Base-by-base conservation (phyloP, 2,329 filamentous ascomycete species). In the Fusarium pininemorale region DNA sequence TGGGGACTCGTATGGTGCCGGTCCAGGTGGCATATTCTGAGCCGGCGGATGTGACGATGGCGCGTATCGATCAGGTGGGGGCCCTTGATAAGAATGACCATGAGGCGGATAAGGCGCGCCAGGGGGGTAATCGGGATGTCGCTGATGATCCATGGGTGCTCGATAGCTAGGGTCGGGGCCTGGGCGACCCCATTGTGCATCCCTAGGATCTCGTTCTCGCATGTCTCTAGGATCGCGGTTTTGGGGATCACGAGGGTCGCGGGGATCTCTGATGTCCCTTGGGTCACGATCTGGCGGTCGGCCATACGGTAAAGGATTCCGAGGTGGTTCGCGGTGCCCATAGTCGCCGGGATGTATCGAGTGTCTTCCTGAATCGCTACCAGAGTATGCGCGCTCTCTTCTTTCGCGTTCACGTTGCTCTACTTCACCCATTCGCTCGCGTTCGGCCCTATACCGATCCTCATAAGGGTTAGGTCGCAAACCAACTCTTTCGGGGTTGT, bases 381-480 rank as follows among this genome's bases (percentile, higher is more conserved):
- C 87, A 10, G 87, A 87, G 70, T 88, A 86, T 15, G 86, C 86
- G 61, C 87, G 83, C 58, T 85, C 82, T 66, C 85, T 81, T 26
- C 82, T 81, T 64, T 86, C 84, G 14, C 84, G 79, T 54, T 86
- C 84, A 13, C 84, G 80, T 48, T 83, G 79, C 44, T 87, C 85
- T 59, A 81, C 80, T 50, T 86, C 86, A 63, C 83, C 80, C 60
- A 84, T 82, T 35, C 85, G 82, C 55, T 88, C 87, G 50, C 84
- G 83, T 61, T 88, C 87, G 20, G 83, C 80, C 63, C 87, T 83
- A 63, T 85, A 90, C 48, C 87, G 86, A 26, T 90, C 88, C 64
- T 91, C 89, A 72, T 87, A 89, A 6, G 80, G 78, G 58, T 81
- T 81, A 7, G 82, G 79, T 54, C 87, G 85, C 20, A 85, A 75